Evolutionary conservation across 169 alveolate species (phyloP), one percentile per base, ranked within the genome.

Genomic region (Plasmodium gaboni): DNA sequence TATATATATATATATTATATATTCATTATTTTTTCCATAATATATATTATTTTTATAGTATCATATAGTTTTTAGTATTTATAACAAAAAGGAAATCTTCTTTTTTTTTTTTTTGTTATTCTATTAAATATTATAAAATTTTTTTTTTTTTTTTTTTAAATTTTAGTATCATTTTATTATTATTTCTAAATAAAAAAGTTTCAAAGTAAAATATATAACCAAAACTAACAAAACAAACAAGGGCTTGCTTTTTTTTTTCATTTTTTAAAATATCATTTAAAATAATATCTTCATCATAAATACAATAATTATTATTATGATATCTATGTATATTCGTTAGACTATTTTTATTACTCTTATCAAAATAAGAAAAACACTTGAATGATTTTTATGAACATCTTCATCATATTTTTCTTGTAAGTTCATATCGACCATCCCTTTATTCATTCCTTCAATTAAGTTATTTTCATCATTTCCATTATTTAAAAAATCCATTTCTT

Each of bases 111-210:
- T 51, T 73, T 38, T 38, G 46, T 38, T 0, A 38, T 38, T 51
- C 87, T 73, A 48, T 73, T 73, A 59, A 73, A 10, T 9, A 60
- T 73, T 7, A 73, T 32, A 48, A 64, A 73, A 59, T 73, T 60
- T 59, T 26, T 26, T 60, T 63, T 59, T 26, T 26, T 60, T 63
- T 50, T 38, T 38, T 38, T 38, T 38, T 19, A 13, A 73, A 17
- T 44, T 57, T 2, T 1, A 73, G 73, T 15, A 73, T 50, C 19
- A 73, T 38, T 38, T 59, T 44, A 1, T n/a, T 17, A 24, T 73
- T 17, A 24, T 73, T 73, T 59, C 44, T 59, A n/a, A 19, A 59
- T 28, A 73, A 59, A 15, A 73, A 73, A 38, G 12, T n/a, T 2
- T 73, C 73, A 24, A 59, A 73, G 19, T 73, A 73, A 59, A 73